Evolutionary conservation across 768 basidiomycete genomes (phyloP), one percentile per base, ranked within the genome.

Genomic region (Rhodotorula toruloides): DNA sequence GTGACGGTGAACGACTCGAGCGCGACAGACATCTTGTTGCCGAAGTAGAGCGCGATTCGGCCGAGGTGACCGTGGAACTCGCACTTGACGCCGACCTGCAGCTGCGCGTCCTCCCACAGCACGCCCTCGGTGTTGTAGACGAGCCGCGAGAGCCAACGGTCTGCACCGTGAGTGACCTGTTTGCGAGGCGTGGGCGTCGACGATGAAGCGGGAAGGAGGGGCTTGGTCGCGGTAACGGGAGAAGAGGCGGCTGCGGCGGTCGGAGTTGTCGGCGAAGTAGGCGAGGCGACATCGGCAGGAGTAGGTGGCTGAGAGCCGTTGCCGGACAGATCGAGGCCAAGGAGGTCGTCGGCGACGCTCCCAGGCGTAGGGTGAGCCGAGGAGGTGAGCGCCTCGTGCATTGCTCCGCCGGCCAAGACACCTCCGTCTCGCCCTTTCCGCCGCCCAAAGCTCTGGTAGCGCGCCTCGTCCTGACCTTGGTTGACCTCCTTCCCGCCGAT

Each of bases 51-150:
- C 32, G 93, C 93, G 54, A 99, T 75, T 74, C 97, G 91, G 22
- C 94, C 96, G 44, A 92, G 84, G 74, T 94, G 89, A 22, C 90
- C 89, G 77, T 98, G 94, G 77, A 89, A 99, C 74, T 92, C 88
- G 37, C 92, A 91, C 80, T 98, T 99, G 80, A 98, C 78, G 40
- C 96, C 96, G 58, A 99, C 85, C 76, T 98, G 94, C 49, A 99
- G 84, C 78, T 94, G 90, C 14, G 89, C 84, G 72, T 98, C 94
- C 78, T 99, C 96, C 78, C 90, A 98, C 19, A 99, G 82, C 40
- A 98, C 85, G 50, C 96, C 96, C 67, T 98, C 96, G 22, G 83
- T 76, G 36, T 79, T 81, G 77, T 86, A 91, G 2, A 83, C 86
- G 37, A 98, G 82, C 72, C 73, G 72, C 8, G 68, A 53, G 22